Percentiles rank a stretch among this genome's conserved stretches.
Evolutionary conservation across 345 rosid species (phyloP).

Genomic region (Rhizophora apiculata): DNA sequence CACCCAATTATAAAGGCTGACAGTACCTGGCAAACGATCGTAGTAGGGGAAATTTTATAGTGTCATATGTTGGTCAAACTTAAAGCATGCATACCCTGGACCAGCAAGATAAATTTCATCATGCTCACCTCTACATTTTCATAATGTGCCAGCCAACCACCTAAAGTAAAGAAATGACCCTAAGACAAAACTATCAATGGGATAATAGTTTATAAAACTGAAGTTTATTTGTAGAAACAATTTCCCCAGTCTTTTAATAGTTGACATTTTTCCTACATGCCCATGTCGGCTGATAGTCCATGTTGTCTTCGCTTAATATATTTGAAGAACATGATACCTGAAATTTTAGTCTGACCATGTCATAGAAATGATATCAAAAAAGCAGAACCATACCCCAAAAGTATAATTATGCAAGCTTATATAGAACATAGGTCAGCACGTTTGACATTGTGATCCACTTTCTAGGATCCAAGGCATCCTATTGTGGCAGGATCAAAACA

Average conservation of each 20-base stretch:
- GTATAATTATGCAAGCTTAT: too few relatives aligned
- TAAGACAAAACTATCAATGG: background rate
- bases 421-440: too few relatives aligned
- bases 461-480: background rate
- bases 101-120: background rate
- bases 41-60: too few relatives aligned
- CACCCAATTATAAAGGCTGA: background rate
- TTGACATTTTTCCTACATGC: too few relatives aligned
- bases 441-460: background rate
- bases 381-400: too few relatives aligned
- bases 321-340: too few relatives aligned
- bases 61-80: background rate
- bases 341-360: too few relatives aligned
- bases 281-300: too few relatives aligned
- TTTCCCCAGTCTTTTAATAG: background rate
- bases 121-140: background rate
- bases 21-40: too few relatives aligned
- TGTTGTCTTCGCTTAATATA: too few relatives aligned
- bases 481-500: background rate
- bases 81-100: background rate
- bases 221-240: background rate
- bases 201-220: background rate
- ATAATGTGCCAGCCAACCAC: background rate
- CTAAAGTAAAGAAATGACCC: background rate
- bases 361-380: too few relatives aligned